A percentile compares a stretch with the other conserved stretches of the same genome.
Evolutionary conservation across 345 rosid genomes (phyloP).

Genomic region (Acer campestre): DNA sequence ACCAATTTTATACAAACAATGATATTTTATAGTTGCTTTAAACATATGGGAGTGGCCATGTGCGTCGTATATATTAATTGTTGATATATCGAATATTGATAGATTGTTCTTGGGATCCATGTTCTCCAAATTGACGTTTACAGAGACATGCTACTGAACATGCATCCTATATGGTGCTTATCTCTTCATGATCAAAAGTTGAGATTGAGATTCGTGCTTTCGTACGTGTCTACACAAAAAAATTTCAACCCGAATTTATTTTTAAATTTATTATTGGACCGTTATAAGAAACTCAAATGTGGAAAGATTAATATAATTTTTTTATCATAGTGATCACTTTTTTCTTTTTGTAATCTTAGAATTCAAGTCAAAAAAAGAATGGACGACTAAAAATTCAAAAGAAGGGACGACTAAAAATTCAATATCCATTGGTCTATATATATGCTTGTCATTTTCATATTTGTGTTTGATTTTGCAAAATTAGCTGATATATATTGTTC

Average conservation of each 20-base stretch:
- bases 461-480: background rate
- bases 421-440: too few species aligned
- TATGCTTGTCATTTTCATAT: slow-evolving; percentile 8
- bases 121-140: background rate
- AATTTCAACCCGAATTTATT: background rate
- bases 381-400: too few species aligned
- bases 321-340: background rate
- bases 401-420: too few species aligned
- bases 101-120: background rate
- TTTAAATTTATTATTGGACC: too few species aligned
- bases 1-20: too few species aligned
- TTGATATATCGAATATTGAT: too few species aligned
- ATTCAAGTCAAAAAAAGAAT: background rate
- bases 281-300: background rate
- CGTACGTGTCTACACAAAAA: background rate
- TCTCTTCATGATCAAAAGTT: background rate
- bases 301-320: background rate
- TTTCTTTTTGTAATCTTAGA: background rate
- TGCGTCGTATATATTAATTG: too few species aligned
- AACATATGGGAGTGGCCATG: too few species aligned
- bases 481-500: background rate
- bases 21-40: too few species aligned
- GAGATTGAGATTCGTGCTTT: background rate
- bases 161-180: background rate
- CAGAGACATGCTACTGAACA: background rate